Evolutionary conservation across 345 rosid species (phyloP).

Genomic region (Draba incana): DNA sequence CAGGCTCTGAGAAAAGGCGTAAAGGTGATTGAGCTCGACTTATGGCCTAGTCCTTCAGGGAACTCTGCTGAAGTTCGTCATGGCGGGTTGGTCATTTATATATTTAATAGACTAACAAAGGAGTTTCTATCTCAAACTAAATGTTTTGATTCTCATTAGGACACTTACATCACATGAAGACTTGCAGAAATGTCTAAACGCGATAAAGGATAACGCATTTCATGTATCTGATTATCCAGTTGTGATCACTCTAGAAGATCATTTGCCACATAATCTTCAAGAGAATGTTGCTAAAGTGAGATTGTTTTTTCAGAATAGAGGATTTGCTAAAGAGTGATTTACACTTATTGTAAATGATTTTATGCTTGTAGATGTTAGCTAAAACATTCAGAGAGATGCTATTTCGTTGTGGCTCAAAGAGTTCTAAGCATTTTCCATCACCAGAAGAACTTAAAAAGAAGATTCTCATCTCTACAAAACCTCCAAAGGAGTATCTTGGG

Average conservation of each 20-base stretch:
- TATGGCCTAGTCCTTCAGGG: conserved; percentile 68
- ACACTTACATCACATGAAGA: conserved; percentile 70
- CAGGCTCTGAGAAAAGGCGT: conserved; percentile 65
- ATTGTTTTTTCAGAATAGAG: conserved; percentile 1
- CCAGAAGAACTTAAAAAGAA: conserved; percentile 61
- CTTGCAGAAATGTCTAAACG: conserved; percentile 58
- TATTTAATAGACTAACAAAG: neutral
- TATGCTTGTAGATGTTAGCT: conserved; percentile 53
- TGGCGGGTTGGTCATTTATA: conserved; percentile 60
- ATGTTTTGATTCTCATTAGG: conserved; percentile 43
- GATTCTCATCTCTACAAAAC: conserved; percentile 84
- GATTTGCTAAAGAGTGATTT: neutral
- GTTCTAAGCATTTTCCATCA: conserved; percentile 57
- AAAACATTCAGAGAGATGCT: conserved; percentile 57
- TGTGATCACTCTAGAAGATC: conserved; percentile 86
- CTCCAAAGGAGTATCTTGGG: conserved; percentile 70
- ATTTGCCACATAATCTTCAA: conserved; percentile 66
- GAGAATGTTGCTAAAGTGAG: conserved; percentile 61
- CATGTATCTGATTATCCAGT: conserved; percentile 70
- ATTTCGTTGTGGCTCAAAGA: conserved; percentile 45
- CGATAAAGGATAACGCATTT: conserved; percentile 71
- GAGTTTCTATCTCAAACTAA: conserved; percentile 3
- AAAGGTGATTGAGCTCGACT: conserved; percentile 81
- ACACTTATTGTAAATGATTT: neutral
- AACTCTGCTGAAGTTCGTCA: conserved; percentile 66